Conservation (phyloP, 805 yeast species). For the Yarrowia deformans region DNA sequence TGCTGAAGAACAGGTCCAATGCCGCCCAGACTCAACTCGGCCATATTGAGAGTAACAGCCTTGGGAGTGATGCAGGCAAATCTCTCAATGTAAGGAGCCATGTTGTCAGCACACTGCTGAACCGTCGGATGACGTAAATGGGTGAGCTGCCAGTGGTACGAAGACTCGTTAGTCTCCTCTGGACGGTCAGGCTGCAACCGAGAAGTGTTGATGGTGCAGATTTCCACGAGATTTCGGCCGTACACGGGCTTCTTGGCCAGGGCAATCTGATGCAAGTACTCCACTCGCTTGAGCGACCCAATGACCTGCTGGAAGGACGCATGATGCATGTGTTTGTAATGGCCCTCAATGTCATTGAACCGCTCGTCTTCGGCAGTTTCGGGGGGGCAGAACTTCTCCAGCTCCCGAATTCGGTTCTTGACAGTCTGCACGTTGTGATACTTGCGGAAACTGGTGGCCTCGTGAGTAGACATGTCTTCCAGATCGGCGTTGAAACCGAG, state of each 20-base stretch:
- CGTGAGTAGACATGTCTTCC: slow-evolving; percentile 55
- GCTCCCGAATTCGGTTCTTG: slow-evolving; percentile 40
- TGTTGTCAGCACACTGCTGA: slow-evolving; percentile 50
- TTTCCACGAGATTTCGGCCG: slow-evolving; percentile 63
- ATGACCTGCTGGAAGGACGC: slow-evolving; percentile 44
- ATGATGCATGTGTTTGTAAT: slow-evolving; percentile 64
- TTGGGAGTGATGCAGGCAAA: slow-evolving; percentile 89
- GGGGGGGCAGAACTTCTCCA: slow-evolving; percentile 40
- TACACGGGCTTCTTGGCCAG: slow-evolving; percentile 65
- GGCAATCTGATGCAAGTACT: slow-evolving; percentile 35
- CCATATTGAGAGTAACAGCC: slow-evolving; percentile 77
- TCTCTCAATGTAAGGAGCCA: slow-evolving; percentile 58
- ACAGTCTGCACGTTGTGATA: slow-evolving; percentile 38
- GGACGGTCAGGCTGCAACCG: slow-evolving; percentile 28
- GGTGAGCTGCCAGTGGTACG: slow-evolving; percentile 33
- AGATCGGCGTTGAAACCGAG: slow-evolving; percentile 59
- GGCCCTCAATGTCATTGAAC: slow-evolving; percentile 53
- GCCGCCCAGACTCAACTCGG: slow-evolving; percentile 47
- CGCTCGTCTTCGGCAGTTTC: slow-evolving; percentile 44
- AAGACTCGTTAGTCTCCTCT: slow-evolving; percentile 22
- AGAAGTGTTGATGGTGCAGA: slow-evolving; percentile 49
- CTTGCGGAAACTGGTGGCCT: slow-evolving; percentile 34
- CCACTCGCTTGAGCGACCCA: slow-evolving; percentile 19
- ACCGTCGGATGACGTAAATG: slow-evolving; percentile 21
- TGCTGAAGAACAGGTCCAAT: slow-evolving; percentile 44